phyloP scores from a whole-genome alignment of 345 rosid species.

The Eucalyptus viminalis region DNA sequence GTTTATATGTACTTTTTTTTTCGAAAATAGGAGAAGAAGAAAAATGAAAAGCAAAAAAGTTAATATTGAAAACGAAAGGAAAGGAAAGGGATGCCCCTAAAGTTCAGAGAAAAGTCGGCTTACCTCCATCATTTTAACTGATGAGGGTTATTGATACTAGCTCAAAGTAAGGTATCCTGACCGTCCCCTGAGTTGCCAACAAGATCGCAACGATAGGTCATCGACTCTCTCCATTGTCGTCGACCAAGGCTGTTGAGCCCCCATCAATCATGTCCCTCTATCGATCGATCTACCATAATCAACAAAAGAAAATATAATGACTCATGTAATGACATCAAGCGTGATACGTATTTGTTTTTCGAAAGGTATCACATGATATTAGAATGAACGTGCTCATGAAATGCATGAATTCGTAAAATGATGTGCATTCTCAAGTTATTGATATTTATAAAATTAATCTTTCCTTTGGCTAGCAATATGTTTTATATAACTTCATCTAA shows the following conservation, averaged over 20 bases:
- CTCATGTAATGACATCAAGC: neutral
- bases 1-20: neutral
- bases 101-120: neutral
- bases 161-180: neutral
- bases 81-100: neutral
- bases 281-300: neutral
- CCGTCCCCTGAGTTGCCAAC: neutral
- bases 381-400: neutral
- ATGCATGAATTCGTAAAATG: neutral
- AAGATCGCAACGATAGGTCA: neutral
- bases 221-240: too few relatives aligned
- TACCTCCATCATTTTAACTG: neutral
- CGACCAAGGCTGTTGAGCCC: neutral
- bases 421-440: neutral
- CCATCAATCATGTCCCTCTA: neutral
- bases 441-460: neutral
- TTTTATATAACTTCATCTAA: neutral
- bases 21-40: fast-evolving
- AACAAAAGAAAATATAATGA: neutral
- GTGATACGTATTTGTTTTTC: neutral
- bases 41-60: fast-evolving
- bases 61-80: neutral
- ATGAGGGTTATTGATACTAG: neutral
- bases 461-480: neutral
- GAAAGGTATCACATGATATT: neutral